These are phyloP conservation scores for Colletotrichum simmondsii DNA, from an alignment of 2,329 filamentous ascomycete genomes.

Conservation along the genomic window DNA sequence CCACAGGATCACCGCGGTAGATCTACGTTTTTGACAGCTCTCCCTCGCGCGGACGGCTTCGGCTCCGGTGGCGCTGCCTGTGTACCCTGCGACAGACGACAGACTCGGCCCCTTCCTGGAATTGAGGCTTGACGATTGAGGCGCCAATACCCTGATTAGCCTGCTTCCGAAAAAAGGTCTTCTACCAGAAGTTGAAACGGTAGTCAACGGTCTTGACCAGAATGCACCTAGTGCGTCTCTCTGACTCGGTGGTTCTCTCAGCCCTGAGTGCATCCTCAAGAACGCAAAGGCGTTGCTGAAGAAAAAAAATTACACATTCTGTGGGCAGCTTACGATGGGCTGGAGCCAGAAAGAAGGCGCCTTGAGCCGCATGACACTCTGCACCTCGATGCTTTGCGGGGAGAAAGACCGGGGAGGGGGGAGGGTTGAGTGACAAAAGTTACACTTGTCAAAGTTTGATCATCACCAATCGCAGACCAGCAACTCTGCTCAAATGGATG, in stretches of 20 bases:
- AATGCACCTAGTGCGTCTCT: conserved; percentile 10
- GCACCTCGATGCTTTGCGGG: conserved; percentile 26
- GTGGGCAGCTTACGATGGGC: conserved; percentile 10
- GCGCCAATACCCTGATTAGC: conserved; percentile 13
- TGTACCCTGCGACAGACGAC: conserved; percentile 16
- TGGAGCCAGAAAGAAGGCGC: background rate
- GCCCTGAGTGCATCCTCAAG: conserved; percentile 2
- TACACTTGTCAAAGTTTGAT: conserved; percentile 36
- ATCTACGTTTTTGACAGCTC: conserved; percentile 35
- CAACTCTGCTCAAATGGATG: conserved; percentile 23
- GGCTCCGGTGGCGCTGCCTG: conserved; percentile 25
- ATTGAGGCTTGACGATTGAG: conserved; percentile 27
- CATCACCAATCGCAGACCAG: conserved; percentile 35
- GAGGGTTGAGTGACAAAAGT: conserved; percentile 14
- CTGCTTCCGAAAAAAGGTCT: conserved; percentile 21
- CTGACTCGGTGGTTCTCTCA: conserved; percentile 22
- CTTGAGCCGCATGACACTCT: conserved; percentile 22
- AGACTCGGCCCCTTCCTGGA: conserved; percentile 27
- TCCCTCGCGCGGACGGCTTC: conserved; percentile 30
- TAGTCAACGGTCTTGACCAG: conserved; percentile 16
- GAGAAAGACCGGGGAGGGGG: background rate
- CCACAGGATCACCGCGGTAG: conserved; percentile 30
- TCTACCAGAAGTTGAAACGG: conserved; percentile 33
- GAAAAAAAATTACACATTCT: background rate
- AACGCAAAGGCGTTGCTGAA: background rate